Base-by-base conservation (phyloP, 805 yeast genomes). In the Zygosaccharomyces gambellarensis region DNA sequence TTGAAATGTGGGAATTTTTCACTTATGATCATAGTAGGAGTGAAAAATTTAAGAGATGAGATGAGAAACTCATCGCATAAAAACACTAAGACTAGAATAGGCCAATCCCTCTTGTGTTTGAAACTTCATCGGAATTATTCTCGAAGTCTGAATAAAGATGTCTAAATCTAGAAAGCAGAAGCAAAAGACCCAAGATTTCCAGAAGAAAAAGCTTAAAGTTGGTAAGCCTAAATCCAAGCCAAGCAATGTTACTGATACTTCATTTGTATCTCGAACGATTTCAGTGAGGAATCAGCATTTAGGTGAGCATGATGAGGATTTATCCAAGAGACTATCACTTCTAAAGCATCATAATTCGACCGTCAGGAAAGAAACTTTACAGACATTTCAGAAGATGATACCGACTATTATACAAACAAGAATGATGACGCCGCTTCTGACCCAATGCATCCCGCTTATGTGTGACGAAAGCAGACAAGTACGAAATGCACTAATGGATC, bases 241-340 rank as follows among this genome's bases (percentile, higher is more conserved):
- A 5, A 79, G 81, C 17, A 88, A 89, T 63, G 80, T 77, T 50
- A 94, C 99, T 4, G 92, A 86, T 57, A 88, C 96, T 0, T 84
- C 95, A 0, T 92, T 92, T 69, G 79, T 77, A 39, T 82, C 96
- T 9, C 86, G 82, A 60, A 64, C 63, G 25, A 64, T 68, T 32
- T 58, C 61, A 12, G 55, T 68, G 23, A 64, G 59, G 41, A 61
- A 61, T 34, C 71, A 68, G 45, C 63, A 64, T 52, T 48, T 62
- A 36, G 55, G 53, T 2, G 49, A 61, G 30, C 61, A 66, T 36
- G 79, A 76, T 39, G 70, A 69, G 5, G 85, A 81, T 64, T 60
- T 80, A 17, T 58, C 75, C 4, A 87, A 81, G 57, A 77, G 86
- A 55, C 64, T 90, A n/a, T 74, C 88, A 8, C 71, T 89, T 36